Evolutionary conservation across 805 yeast genomes (phyloP).

Genomic region (Metschnikowia corniflorae): DNA sequence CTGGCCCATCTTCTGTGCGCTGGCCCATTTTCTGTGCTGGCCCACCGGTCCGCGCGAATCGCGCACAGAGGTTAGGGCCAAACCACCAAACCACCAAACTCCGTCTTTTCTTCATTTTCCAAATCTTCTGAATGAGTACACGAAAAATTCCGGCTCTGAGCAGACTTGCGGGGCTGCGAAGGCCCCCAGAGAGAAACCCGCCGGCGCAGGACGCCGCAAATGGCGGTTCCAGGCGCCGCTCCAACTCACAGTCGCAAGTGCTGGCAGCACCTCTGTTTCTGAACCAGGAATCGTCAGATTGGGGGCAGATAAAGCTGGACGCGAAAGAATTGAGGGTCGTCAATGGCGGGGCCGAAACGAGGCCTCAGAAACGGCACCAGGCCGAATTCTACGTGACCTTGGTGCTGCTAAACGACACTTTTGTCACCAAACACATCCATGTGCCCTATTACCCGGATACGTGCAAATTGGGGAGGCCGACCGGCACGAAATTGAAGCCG

Average conservation of each 20-base stretch:
- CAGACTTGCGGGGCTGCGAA: background rate
- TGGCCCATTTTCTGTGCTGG: too few species aligned
- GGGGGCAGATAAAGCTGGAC: slow-evolving; percentile 2
- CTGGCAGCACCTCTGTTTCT: slow-evolving; percentile 17
- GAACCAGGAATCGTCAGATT: slow-evolving; percentile 4
- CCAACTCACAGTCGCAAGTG: slow-evolving; percentile 43
- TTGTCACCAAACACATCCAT: slow-evolving; percentile 70
- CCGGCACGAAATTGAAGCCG: slow-evolving; percentile 56
- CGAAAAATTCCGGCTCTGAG: background rate
- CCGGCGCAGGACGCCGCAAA: background rate
- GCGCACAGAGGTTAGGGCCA: background rate
- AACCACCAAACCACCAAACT: background rate
- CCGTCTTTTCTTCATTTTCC: background rate
- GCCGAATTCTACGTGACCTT: slow-evolving; percentile 61
- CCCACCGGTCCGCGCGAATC: too few species aligned
- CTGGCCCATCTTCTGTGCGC: too few species aligned
- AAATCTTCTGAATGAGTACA: background rate
- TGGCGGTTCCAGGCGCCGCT: slow-evolving; percentile 22
- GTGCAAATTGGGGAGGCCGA: slow-evolving; percentile 86
- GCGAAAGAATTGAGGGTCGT: background rate
- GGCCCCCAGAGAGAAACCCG: background rate
- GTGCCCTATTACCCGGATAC: slow-evolving; percentile 83
- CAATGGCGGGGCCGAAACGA: slow-evolving; percentile 4
- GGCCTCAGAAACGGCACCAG: slow-evolving; percentile 25
- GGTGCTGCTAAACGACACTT: slow-evolving; percentile 74